These are phyloP conservation scores for Salvia miltiorrhiza DNA, from an alignment of 257 asterid species.

Conservation along the genomic window DNA sequence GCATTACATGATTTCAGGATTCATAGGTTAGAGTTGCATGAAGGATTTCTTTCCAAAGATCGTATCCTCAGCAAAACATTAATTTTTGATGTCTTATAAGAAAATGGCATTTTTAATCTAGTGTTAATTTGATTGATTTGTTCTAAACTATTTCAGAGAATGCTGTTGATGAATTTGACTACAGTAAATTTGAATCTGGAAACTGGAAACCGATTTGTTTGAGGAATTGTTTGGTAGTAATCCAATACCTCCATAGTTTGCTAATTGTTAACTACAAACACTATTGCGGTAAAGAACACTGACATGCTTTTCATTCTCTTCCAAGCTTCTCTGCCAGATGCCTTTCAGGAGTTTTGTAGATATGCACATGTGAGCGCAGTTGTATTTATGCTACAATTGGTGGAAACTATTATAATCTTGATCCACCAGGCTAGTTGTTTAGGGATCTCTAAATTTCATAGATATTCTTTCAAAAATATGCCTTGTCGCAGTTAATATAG, in stretches of 20 bases:
- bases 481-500: constrained; percentile 6
- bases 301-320: constrained; percentile 2
- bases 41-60: constrained; percentile 3
- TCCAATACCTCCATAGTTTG: background rate
- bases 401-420: background rate
- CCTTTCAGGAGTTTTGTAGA: background rate
- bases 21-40: background rate
- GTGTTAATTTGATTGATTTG: background rate
- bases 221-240: constrained; percentile 5
- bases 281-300: background rate
- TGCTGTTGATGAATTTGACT: background rate
- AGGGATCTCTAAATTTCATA: background rate
- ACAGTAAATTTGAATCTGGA: background rate
- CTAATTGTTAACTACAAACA: background rate
- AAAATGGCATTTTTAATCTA: background rate
- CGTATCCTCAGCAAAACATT: constrained; percentile 1
- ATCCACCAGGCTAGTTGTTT: constrained; percentile 6
- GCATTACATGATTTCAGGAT: background rate
- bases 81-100: background rate
- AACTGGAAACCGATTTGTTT: background rate
- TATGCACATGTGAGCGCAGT: background rate
- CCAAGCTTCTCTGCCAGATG: background rate
- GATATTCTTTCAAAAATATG: background rate
- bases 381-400: constrained; percentile 2
- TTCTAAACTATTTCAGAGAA: background rate